These are phyloP conservation scores for Lagenidium sp. DNA, from an alignment of 352 stramenopile species.

Conservation along the genomic window DNA sequence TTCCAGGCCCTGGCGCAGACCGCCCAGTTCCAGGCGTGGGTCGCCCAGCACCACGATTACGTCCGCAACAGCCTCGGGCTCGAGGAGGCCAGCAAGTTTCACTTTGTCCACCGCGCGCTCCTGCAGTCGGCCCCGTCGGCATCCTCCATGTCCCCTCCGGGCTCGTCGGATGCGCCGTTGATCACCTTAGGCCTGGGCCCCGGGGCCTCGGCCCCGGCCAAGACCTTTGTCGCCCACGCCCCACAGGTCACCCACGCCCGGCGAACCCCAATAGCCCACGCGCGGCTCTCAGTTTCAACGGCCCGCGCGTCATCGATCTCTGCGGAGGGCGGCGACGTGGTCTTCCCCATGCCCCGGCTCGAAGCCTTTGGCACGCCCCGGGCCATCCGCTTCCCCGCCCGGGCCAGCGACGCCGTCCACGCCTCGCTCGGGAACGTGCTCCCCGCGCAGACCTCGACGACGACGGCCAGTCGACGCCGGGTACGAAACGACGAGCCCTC, in stretches of 20 bases:
- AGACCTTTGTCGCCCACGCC: slow-evolving; percentile 30
- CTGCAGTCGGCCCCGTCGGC: slow-evolving; percentile 8
- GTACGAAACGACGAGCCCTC: too few relatives aligned
- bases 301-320: too few relatives aligned
- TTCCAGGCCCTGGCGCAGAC: slow-evolving; percentile 22
- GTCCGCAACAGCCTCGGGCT: slow-evolving; percentile 12
- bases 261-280: too few relatives aligned
- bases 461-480: slow-evolving; percentile 1
- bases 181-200: too few relatives aligned
- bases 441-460: slow-evolving; percentile 18
- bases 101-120: slow-evolving; percentile 26
- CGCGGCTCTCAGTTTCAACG: too few relatives aligned
- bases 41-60: slow-evolving; percentile 27
- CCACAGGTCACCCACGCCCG: too few relatives aligned
- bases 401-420: slow-evolving; percentile 15
- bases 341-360: slow-evolving; percentile 22
- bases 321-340: too few relatives aligned
- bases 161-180: too few relatives aligned
- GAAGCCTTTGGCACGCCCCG: slow-evolving; percentile 18
- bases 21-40: slow-evolving; percentile 28
- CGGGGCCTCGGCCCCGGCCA: too few relatives aligned
- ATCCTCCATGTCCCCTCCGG: too few relatives aligned
- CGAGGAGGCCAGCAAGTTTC: slow-evolving; percentile 27
- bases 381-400: slow-evolving; percentile 18
- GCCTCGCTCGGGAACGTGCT: slow-evolving; percentile 23